Percentiles rank a stretch among this genome's conserved stretches.
Conservation (phyloP, 306 rosid genomes). For the Cyclanthera cordifolia region DNA sequence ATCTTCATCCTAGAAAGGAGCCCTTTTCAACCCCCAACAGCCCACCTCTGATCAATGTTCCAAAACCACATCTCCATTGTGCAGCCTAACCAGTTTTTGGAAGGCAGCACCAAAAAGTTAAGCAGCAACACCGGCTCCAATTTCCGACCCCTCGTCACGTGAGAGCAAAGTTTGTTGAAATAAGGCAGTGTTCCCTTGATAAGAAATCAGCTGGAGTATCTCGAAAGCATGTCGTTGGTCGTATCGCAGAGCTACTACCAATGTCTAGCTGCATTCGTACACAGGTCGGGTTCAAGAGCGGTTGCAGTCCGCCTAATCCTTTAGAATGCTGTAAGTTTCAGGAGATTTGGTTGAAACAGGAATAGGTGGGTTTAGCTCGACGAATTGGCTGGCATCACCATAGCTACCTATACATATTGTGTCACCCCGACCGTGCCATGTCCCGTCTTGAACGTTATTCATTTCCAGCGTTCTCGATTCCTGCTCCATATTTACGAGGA, state of each 20-base stretch:
- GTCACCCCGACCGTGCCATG: slow-evolving; percentile 96
- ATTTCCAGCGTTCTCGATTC: slow-evolving; percentile 93
- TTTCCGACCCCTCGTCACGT: not conserved
- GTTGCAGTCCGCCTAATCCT: slow-evolving; percentile 17
- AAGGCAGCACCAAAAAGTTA: not conserved
- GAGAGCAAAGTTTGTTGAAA: not conserved
- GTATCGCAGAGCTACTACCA: not conserved
- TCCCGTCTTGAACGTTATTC: slow-evolving; percentile 92
- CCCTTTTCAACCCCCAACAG: not conserved
- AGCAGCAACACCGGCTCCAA: not conserved
- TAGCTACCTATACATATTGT: slow-evolving; percentile 57
- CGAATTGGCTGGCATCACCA: slow-evolving; percentile 37
- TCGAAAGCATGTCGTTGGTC: not conserved
- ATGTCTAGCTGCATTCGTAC: not conserved
- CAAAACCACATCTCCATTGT: not conserved
- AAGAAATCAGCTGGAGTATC: not conserved
- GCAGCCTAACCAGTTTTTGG: not conserved
- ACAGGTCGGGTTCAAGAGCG: slow-evolving; percentile 21
- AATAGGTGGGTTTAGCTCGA: slow-evolving; percentile 52
- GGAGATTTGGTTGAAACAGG: slow-evolving; percentile 30
- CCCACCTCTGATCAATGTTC: not conserved
- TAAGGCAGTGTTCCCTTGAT: not conserved
- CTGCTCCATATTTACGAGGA: slow-evolving; percentile 29
- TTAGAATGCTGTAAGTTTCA: slow-evolving; percentile 16
- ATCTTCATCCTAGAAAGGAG: slow-evolving; percentile 3